Evolutionary conservation across 73 alveolate genomes (phyloP), one percentile per base, ranked within the genome.

Genomic region (Vitrella brassicaformis): DNA sequence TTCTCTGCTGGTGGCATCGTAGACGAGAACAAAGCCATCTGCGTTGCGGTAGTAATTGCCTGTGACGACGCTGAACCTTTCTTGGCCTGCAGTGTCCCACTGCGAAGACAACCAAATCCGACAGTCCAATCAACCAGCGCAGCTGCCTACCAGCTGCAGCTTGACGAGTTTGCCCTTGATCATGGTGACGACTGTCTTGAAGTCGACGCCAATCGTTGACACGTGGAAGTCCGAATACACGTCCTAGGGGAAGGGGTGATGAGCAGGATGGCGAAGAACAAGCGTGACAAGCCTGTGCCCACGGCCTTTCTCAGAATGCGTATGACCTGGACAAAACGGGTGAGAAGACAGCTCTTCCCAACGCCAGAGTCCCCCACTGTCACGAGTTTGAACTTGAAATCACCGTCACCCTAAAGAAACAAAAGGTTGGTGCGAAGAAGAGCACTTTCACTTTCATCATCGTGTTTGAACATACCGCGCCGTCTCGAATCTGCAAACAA

Each of bases 21-120:
- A 74, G 47, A 84, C 90, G 47, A 84, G 66, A 31, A 84, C 71
- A 45, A 84, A 71, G 29, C 89, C 89, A 28, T 84, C 89, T 0
- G 90, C 71, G 47, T 80, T 80, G 31, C 88, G 39, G 85, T 84
- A 84, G 80, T 84, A 84, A 71, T 71, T 77, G 71, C 80, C 78
- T 14, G 89, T 80, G 46, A 84, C 78, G 66, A 85, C 80, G 32
- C 89, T 46, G 30, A 73, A 84, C 19, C 89, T 78, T 46, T 84
- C 90, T 75, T 84, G 89, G 67, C 90, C 90, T 30, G 89, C 87
- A n/a, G 90, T 84, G 71, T 84, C 90, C 90, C 90, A 84, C n/a
- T 22, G 47, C 79, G 26, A n/a, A 30, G 56, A 14, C 22, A 39
- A 39, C 4, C 22, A 39, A 39, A 39, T 8, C 56, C 22, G 14